Evolutionary conservation across 768 basidiomycete genomes (phyloP).

Genomic region (Podaxis sp.): DNA sequence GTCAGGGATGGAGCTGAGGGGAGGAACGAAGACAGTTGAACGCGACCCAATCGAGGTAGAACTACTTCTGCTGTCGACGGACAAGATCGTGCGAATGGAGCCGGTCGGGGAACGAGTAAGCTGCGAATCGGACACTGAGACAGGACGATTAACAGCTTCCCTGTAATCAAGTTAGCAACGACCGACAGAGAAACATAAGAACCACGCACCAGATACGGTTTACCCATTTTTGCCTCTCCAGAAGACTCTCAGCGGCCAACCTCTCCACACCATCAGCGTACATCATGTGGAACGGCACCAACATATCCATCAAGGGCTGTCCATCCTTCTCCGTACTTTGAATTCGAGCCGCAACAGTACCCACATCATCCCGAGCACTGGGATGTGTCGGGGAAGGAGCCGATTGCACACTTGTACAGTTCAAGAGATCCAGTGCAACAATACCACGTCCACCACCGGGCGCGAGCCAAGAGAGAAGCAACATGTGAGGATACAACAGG

Average conservation of each 20-base stretch:
- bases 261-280: constrained; percentile 90
- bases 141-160: constrained; percentile 73
- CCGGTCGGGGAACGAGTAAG: constrained; percentile 51
- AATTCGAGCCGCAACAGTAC: constrained; percentile 74
- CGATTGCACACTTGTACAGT: constrained; percentile 83
- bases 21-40: constrained; percentile 78
- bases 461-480: constrained; percentile 86
- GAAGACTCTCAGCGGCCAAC: constrained; percentile 82
- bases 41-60: constrained; percentile 56
- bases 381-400: constrained; percentile 83
- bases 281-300: constrained; percentile 89
- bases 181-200: constrained; percentile 11
- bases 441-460: constrained; percentile 81
- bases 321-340: constrained; percentile 52
- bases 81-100: constrained; percentile 69
- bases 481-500: constrained; percentile 77
- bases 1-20: constrained; percentile 68
- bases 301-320: constrained; percentile 60
- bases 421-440: constrained; percentile 82
- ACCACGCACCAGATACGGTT: constrained; percentile 77
- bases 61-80: constrained; percentile 47
- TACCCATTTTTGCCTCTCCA: constrained; percentile 89
- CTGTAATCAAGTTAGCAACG: constrained; percentile 34
- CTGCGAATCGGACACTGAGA: constrained; percentile 40
- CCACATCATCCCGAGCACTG: constrained; percentile 80